Percentiles rank a stretch among this genome's conserved stretches.
Conservation (phyloP, 768 basidiomycete genomes). For the Leucosporidium yakuticum region DNA sequence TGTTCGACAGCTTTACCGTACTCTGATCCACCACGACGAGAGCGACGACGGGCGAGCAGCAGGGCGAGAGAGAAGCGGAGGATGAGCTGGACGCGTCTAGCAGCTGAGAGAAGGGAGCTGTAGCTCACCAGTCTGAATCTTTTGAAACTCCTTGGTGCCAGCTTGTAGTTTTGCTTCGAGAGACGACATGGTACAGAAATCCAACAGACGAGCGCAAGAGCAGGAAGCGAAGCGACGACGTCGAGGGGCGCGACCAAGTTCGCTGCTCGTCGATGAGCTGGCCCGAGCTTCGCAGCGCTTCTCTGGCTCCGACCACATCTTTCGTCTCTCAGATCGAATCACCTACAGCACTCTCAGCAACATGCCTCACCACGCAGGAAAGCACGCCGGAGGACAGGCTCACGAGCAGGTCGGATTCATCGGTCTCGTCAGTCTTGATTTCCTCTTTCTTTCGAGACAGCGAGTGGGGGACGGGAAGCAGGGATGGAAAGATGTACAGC, state of each 20-base stretch:
- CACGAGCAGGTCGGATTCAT: conserved; percentile 49
- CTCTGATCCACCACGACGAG: conserved; percentile 46
- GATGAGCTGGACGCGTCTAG: not conserved
- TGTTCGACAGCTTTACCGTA: conserved; percentile 67
- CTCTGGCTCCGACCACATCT: too few species aligned
- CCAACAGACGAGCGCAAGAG: too few species aligned
- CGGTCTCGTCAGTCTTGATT: conserved; percentile 41
- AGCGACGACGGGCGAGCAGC: not conserved
- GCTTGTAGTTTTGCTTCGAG: not conserved
- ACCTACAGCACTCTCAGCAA: too few species aligned
- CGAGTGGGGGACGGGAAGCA: not conserved
- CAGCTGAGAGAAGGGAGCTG: not conserved
- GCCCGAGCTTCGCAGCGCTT: too few species aligned
- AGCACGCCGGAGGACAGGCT: not conserved
- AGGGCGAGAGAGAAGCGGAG: not conserved
- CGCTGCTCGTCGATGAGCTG: too few species aligned
- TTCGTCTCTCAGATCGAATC: too few species aligned
- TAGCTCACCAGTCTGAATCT: conserved; percentile 1
- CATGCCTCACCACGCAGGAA: too few species aligned
- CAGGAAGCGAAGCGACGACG: too few species aligned
- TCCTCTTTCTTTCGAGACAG: not conserved
- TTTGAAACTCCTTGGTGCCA: not conserved
- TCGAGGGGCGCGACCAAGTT: too few species aligned
- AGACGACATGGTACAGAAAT: not conserved
- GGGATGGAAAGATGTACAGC: not conserved